Base-by-base conservation (phyloP, 176 grass and related monocot species). In the Lolium perenne region DNA sequence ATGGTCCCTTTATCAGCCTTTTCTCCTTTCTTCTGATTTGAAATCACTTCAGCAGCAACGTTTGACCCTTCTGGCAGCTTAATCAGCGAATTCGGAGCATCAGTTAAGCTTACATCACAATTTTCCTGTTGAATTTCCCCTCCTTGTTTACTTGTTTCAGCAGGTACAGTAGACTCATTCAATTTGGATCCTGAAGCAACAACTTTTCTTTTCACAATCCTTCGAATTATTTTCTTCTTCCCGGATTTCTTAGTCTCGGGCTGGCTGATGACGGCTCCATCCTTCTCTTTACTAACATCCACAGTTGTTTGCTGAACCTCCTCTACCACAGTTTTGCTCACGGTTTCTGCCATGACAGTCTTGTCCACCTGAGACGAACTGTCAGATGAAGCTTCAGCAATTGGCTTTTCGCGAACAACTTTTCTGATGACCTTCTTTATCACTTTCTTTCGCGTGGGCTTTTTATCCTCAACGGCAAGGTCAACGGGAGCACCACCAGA, bases 381-480 rank as follows among this genome's bases (percentile, higher is more conserved):
- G 48, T 70, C 63, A 71, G 83, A 70, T 23, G 35, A 81, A 85
- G 51, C 78, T 80, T 80, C 76, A 17, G 45, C 45, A 75, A n/a
- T 83, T 82, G 59, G 80, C 53, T 91, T 88, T 58, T 91, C 87
- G 48, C 41, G 50, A 71, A 75, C 67, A 58, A 83, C 57, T 71
- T 90, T 91, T 86, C 89, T 92, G 71, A 94, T 78, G n/a, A 94
- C 84, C 83, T 89, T 91, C 76, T 86, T 92, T 35, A 94, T 70
- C 38, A 91, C 84, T 87, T 94, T 94, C 84, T 85, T 92, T 76
- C 87, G 91, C 0, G 64, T 85, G 10, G 81, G 57, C 78, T 92
- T 94, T 84, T 92, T 82, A 76, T 55, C 60, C 21, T 85, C 47
- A 26, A 58, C 38, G 3, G 53, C 71, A 66, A 46, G 50, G 22